Evolutionary conservation across 2,329 filamentous ascomycete genomes (phyloP).

Genomic region (Aspergillus sp.): DNA sequence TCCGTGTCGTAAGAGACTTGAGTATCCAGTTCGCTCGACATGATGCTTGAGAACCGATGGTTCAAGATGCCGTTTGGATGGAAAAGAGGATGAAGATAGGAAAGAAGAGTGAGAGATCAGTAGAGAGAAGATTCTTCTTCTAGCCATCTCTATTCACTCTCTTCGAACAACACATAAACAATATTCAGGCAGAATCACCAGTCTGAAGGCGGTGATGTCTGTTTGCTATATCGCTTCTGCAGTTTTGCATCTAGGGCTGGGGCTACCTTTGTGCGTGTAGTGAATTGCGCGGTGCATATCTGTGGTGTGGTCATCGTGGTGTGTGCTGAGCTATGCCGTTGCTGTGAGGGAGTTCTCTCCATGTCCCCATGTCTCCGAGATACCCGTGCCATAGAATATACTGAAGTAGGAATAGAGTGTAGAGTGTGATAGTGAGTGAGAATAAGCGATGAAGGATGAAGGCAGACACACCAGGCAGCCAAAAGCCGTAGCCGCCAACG

Average conservation of each 20-base stretch:
- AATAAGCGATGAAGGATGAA: no score
- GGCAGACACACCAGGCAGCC: background rate
- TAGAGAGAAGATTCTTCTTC: background rate
- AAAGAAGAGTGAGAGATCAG: background rate
- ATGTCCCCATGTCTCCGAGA: no score
- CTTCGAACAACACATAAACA: background rate
- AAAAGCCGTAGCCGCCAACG: background rate
- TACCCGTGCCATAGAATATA: no score
- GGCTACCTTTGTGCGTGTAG: background rate
- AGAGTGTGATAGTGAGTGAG: no score
- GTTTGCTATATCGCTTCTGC: background rate
- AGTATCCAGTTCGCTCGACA: no score
- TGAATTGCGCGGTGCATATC: background rate
- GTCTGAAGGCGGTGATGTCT: background rate
- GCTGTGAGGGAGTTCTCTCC: no score
- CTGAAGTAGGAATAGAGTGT: no score
- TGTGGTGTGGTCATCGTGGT: background rate
- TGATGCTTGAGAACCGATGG: no score
- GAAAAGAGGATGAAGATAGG: background rate
- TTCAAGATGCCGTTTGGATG: background rate
- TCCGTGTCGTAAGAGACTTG: no score
- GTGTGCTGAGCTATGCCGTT: no score
- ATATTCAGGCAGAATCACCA: background rate
- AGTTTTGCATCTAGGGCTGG: background rate
- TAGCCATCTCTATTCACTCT: background rate